phyloP scores from a whole-genome alignment of 768 basidiomycete genomes.

The Psilocybe cubensis region DNA sequence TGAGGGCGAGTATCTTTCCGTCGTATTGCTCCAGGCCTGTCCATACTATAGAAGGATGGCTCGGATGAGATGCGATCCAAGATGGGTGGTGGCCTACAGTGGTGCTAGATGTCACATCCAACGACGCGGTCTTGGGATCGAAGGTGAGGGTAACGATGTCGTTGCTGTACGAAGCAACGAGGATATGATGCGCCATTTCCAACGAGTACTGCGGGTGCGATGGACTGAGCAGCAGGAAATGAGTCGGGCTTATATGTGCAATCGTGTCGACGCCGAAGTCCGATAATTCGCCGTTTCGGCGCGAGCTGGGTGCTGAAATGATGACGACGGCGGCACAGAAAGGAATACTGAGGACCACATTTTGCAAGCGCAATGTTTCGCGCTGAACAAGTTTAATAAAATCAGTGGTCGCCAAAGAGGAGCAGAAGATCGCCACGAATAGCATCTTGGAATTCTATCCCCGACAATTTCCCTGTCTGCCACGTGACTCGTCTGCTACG shows the following conservation, averaged over 20 bases:
- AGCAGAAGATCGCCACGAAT: slow-evolving; percentile 4
- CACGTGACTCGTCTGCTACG: slow-evolving; percentile 18
- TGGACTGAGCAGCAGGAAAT: background rate
- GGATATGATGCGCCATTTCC: slow-evolving; percentile 47
- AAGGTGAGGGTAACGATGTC: slow-evolving; percentile 67
- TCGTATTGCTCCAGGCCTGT: slow-evolving; percentile 68
- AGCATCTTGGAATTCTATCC: background rate
- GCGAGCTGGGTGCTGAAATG: slow-evolving; percentile 7
- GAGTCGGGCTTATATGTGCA: slow-evolving; percentile 17
- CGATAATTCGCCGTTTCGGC: slow-evolving; percentile 26
- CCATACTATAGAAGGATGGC: slow-evolving; percentile 60
- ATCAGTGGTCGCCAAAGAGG: slow-evolving; percentile 5
- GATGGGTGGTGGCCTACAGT: slow-evolving; percentile 69
- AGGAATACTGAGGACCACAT: background rate
- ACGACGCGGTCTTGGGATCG: slow-evolving; percentile 47
- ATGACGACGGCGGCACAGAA: background rate
- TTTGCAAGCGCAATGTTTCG: background rate
- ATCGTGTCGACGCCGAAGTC: slow-evolving; percentile 9
- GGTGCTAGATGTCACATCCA: slow-evolving; percentile 48
- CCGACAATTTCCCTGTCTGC: slow-evolving; percentile 19
- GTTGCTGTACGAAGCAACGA: slow-evolving; percentile 69
- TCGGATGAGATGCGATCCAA: slow-evolving; percentile 72
- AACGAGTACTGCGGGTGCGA: slow-evolving; percentile 4
- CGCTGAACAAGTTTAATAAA: background rate
- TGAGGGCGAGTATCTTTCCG: slow-evolving; percentile 66